Conservation (phyloP, 2,329 filamentous ascomycete genomes). For the Aspergillus aculeatinus region DNA sequence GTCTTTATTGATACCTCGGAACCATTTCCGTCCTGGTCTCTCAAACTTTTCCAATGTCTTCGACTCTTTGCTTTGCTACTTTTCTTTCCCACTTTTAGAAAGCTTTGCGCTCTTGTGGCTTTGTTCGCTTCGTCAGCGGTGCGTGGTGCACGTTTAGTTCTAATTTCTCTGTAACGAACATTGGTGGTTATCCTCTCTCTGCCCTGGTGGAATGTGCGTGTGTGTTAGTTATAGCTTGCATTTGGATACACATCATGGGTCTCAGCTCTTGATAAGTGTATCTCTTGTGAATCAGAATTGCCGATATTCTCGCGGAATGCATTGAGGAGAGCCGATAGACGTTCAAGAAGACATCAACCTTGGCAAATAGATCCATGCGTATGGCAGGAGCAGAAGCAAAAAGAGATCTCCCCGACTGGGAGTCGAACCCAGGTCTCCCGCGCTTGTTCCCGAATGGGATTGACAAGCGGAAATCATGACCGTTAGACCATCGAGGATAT, state of each 20-base stretch:
- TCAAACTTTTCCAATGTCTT: background rate
- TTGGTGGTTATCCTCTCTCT: background rate
- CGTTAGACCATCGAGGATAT: constrained; percentile 8
- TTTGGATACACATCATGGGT: constrained; percentile 1
- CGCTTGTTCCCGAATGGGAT: background rate
- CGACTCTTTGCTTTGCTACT: background rate
- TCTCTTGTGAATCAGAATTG: background rate
- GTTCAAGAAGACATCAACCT: no score
- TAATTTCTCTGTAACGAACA: constrained; percentile 3
- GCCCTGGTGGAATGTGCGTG: background rate
- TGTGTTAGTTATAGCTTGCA: background rate
- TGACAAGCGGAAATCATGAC: constrained; percentile 11
- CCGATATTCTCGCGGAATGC: background rate
- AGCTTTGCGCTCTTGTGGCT: constrained; percentile 1
- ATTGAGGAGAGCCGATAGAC: background rate
- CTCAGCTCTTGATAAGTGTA: background rate
- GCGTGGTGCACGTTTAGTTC: background rate
- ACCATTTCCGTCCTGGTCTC: background rate
- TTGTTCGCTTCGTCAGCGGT: background rate
- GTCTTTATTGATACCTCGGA: background rate
- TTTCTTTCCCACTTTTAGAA: background rate
- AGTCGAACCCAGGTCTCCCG: constrained; percentile 11
- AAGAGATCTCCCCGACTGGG: constrained; percentile 7
- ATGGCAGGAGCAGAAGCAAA: background rate
- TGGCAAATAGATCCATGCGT: no score